Percentiles rank a stretch among this genome's conserved stretches.
phyloP scores from a whole-genome alignment of 257 asterid species.

The Fraxinus americana region DNA sequence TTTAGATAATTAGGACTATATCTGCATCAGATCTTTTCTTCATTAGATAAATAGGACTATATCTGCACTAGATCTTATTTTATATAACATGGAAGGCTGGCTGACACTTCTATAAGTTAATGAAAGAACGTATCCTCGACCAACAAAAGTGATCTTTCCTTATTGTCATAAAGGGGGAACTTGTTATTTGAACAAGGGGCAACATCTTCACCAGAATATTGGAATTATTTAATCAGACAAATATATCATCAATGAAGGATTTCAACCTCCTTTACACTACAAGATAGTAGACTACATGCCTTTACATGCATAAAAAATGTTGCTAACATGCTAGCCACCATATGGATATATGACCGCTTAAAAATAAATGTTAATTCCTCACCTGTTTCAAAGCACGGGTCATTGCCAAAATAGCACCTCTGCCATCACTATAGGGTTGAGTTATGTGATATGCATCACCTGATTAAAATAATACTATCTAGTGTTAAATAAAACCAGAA shows the following conservation, averaged over 20 bases:
- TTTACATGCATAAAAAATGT: constrained; percentile 8
- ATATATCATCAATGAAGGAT: background rate
- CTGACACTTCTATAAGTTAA: background rate
- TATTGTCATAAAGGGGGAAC: background rate
- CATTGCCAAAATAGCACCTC: constrained; percentile 95
- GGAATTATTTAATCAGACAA: background rate
- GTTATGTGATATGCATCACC: constrained; percentile 97
- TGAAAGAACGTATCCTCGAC: background rate
- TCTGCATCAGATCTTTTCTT: background rate
- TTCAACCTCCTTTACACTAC: background rate
- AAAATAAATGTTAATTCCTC: background rate
- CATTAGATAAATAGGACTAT: background rate
- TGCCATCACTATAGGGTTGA: constrained; percentile 86
- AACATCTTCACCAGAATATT: background rate
- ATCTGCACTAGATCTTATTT: background rate
- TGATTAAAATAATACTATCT: constrained; percentile 33
- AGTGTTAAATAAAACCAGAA: constrained; percentile 21
- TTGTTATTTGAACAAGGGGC: background rate
- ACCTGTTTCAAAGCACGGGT: constrained; percentile 88
- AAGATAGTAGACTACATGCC: background rate
- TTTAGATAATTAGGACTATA: no score
- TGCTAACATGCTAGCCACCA: background rate
- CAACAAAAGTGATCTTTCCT: background rate
- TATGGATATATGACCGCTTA: background rate
- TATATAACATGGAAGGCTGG: background rate